Percentiles rank a stretch among this genome's conserved stretches.
Conservation (phyloP, 495 filamentous ascomycete species). For the Lichina pygmaea region DNA sequence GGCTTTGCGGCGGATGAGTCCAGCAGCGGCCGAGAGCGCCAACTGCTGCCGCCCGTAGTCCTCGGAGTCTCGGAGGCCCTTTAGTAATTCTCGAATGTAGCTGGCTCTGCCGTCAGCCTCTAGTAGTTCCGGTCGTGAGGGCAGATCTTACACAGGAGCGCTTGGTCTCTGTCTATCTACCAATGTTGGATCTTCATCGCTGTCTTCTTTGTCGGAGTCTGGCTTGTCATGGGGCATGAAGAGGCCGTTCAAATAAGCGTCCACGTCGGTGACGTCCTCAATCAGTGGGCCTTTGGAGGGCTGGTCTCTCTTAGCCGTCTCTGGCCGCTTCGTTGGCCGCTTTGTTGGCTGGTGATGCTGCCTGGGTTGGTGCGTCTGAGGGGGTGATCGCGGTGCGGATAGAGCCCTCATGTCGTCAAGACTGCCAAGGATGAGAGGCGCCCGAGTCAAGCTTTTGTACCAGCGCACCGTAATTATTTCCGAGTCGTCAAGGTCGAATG, state of each 20-base stretch:
- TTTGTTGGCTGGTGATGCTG: background rate
- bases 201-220: slow-evolving; percentile 76
- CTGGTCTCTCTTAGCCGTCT: background rate
- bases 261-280: slow-evolving; percentile 37
- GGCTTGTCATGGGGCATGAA: slow-evolving; percentile 68
- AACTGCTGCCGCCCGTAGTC: slow-evolving; percentile 63
- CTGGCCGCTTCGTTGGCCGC: too few relatives aligned
- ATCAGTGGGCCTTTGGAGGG: slow-evolving; percentile 22
- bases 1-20: slow-evolving; percentile 66
- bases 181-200: slow-evolving; percentile 73
- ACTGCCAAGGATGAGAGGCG: slow-evolving; percentile 36
- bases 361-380: background rate
- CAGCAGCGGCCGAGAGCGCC: slow-evolving; percentile 45
- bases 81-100: slow-evolving; percentile 70
- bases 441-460: slow-evolving; percentile 39
- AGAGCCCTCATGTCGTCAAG: slow-evolving; percentile 19
- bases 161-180: slow-evolving; percentile 57
- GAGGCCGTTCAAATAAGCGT: slow-evolving; percentile 38
- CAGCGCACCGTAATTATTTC: slow-evolving; percentile 42
- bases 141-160: slow-evolving; percentile 40
- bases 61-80: slow-evolving; percentile 52
- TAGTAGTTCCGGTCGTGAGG: too few relatives aligned
- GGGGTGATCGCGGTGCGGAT: background rate
- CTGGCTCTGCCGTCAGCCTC: slow-evolving; percentile 12
- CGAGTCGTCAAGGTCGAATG: slow-evolving; percentile 66